Evolutionary conservation across 208 protist genomes (phyloP).

Genomic region (Porcisia hertigi): DNA sequence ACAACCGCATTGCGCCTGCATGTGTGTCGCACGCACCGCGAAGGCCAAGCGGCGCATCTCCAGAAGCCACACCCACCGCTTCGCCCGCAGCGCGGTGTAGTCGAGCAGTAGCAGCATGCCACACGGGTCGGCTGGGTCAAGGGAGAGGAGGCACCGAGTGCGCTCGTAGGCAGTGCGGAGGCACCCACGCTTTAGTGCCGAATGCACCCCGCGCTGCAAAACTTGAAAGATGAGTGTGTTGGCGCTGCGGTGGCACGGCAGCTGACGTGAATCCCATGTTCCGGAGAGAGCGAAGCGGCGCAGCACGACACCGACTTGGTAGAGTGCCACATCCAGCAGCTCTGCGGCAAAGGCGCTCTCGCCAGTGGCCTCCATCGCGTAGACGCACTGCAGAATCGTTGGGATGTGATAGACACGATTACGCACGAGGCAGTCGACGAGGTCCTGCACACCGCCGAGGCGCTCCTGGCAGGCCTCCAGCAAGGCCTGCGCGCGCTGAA

Average conservation of each 20-base stretch:
- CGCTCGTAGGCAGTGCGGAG: conserved; percentile 74
- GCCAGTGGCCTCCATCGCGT: conserved; percentile 68
- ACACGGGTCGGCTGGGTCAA: conserved; percentile 68
- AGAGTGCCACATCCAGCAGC: conserved; percentile 78
- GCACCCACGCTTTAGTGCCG: conserved; percentile 72
- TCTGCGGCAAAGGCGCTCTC: conserved; percentile 51
- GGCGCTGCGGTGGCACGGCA: conserved; percentile 33
- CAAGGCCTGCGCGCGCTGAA: conserved; percentile 46
- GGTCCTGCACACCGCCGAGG: conserved; percentile 42
- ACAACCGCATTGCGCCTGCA: not conserved
- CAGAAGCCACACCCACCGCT: conserved; percentile 85
- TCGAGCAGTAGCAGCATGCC: conserved; percentile 71
- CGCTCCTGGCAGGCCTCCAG: conserved; percentile 33
- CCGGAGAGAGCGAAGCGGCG: conserved; percentile 53
- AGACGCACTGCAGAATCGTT: conserved; percentile 63
- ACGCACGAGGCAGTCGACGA: conserved; percentile 54
- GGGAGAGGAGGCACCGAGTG: conserved; percentile 68
- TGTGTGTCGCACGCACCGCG: conserved; percentile 1
- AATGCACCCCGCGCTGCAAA: conserved; percentile 63
- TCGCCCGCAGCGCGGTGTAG: conserved; percentile 76
- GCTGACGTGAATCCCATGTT: conserved; percentile 53
- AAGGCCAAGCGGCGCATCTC: conserved; percentile 35
- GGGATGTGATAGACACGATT: conserved; percentile 80
- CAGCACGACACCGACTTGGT: conserved; percentile 73
- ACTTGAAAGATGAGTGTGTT: conserved; percentile 64